A percentile compares a stretch with the other conserved stretches of the same genome.
Conservation (phyloP, 306 rosid species). For the Bauhinia variegata region DNA sequence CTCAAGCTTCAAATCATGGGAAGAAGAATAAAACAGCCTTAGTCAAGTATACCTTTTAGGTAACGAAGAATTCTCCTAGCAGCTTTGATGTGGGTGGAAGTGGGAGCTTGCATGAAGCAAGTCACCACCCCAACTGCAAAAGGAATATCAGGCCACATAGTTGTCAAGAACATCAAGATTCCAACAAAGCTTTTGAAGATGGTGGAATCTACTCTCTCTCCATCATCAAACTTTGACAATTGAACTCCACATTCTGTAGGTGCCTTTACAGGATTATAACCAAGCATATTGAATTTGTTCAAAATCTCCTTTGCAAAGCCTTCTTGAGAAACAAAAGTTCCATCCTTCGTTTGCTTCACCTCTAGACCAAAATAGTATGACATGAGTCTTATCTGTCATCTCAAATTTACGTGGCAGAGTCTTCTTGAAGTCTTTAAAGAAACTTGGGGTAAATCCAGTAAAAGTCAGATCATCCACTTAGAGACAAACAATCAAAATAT, state of each 20-base stretch:
- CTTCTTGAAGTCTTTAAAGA: not conserved
- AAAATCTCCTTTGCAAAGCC: not conserved
- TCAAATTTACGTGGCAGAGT: slow-evolving; percentile 1
- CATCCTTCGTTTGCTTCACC: not conserved
- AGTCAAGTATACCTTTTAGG: not conserved
- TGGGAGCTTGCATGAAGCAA: not conserved
- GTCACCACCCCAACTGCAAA: not conserved
- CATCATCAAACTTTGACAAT: not conserved
- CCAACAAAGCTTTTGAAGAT: not conserved
- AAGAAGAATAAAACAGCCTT: not conserved
- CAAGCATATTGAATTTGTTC: not conserved
- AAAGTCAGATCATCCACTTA: not conserved
- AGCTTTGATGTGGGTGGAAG: no score
- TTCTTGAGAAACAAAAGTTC: not conserved
- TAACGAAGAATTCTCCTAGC: no score
- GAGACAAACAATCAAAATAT: not conserved
- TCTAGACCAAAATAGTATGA: not conserved
- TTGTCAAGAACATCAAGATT: no score
- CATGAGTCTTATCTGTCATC: not conserved
- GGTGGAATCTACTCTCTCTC: not conserved
- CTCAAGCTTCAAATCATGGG: not conserved
- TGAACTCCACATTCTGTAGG: not conserved
- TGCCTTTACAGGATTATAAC: not conserved
- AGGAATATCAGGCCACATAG: not conserved
- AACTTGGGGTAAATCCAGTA: not conserved